A percentile compares a stretch with the other conserved stretches of the same genome.
Evolutionary conservation across 371 early-diverging fungal genomes (phyloP).

Genomic region (Mortierella sp.): DNA sequence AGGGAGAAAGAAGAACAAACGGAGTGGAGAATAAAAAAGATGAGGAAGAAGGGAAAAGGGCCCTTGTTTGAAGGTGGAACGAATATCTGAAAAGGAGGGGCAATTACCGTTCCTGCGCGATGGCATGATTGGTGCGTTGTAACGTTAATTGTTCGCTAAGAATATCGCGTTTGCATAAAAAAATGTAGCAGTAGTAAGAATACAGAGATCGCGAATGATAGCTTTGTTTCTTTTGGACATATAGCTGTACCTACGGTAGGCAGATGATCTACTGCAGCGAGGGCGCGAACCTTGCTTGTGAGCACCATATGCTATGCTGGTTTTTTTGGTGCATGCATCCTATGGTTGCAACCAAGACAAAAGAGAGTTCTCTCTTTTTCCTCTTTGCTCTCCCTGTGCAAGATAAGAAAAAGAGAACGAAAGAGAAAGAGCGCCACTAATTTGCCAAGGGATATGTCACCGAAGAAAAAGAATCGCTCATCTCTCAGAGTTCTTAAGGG

Average conservation of each 20-base stretch:
- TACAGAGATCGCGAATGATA: not conserved
- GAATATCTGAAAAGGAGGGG: not conserved
- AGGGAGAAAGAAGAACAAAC: not conserved
- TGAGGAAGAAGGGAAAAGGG: not conserved
- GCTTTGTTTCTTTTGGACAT: too few species aligned
- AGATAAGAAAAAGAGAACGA: not conserved
- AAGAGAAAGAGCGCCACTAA: not conserved
- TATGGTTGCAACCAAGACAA: not conserved
- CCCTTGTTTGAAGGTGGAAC: constrained; percentile 13
- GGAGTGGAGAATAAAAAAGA: not conserved
- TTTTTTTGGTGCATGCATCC: not conserved
- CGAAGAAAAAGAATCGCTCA: constrained; percentile 1
- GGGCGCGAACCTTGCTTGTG: not conserved
- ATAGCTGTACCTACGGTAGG: too few species aligned
- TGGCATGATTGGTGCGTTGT: not conserved
- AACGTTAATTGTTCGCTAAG: not conserved
- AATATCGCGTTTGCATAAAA: not conserved
- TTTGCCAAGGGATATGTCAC: too few species aligned
- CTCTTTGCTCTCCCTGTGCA: not conserved
- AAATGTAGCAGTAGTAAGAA: too few species aligned
- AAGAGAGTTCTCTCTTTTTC: not conserved
- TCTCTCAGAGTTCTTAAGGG: not conserved
- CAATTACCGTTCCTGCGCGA: not conserved
- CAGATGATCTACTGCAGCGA: constrained; percentile 1
- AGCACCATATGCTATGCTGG: not conserved